These are phyloP conservation scores for Globisporangium parvum DNA, from an alignment of 352 stramenopile genomes.

Conservation along the genomic window DNA sequence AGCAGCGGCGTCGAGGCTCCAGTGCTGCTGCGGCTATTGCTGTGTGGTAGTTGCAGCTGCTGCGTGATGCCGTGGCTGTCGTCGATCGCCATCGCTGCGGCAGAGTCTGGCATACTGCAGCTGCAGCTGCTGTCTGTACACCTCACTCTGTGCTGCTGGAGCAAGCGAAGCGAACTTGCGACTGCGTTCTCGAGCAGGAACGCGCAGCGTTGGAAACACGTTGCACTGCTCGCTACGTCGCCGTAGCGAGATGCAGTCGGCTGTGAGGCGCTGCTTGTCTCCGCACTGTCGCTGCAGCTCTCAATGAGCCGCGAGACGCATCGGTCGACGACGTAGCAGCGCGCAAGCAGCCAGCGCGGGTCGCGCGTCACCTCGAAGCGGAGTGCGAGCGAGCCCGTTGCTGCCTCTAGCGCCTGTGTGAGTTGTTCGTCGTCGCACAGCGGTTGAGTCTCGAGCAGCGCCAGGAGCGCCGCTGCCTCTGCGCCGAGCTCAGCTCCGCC, in stretches of 20 bases:
- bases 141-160: neutral
- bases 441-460: neutral
- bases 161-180: neutral
- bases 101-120: neutral
- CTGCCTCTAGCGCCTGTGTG: neutral
- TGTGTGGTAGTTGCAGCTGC: no score
- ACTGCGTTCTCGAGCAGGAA: constrained; percentile 11
- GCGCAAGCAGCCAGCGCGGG: constrained; percentile 8
- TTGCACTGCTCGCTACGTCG: neutral
- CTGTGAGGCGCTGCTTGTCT: neutral
- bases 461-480: neutral
- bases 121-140: neutral
- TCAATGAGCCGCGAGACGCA: constrained; percentile 2
- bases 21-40: neutral
- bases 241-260: no score
- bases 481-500: neutral
- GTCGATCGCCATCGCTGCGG: neutral
- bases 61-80: neutral
- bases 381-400: constrained; percentile 1
- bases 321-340: constrained; percentile 6
- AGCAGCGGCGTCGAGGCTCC: neutral
- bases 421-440: constrained; percentile 1
- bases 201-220: neutral
- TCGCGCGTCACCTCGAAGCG: constrained; percentile 4
- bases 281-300: neutral